Evolutionary conservation across 495 filamentous ascomycete species (phyloP), one percentile per base, ranked within the genome.

Genomic region (Penicillium flavigenum): DNA sequence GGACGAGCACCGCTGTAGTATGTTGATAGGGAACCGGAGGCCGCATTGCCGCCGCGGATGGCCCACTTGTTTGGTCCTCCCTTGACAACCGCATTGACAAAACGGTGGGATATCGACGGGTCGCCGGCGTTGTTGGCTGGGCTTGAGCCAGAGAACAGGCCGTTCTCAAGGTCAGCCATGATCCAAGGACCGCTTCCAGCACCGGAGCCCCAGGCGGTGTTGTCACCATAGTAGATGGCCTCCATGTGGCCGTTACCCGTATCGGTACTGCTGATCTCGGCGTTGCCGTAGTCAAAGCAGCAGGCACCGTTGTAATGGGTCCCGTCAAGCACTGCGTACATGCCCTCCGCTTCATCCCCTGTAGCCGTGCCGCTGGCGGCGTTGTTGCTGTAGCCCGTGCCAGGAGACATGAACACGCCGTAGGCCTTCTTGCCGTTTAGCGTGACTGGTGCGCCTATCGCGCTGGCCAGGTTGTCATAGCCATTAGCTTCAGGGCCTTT

Each of bases 261-360:
- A 59, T 84, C 82, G 9, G 27, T 65, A 56, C 67, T 79, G 63
- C 63, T 82, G 24, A 71, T 77, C 68, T 85, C 82, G 42, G 82
- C 82, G 46, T 85, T 85, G 51, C 82, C 82, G 49, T 85, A 85
- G 67, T 85, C 82, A 59, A 82, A 85, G 72, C 82, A 85, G 74
- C 82, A 85, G 27, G 32, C 74, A 34, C 55, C 72, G 51, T 85
- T 85, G 69, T 81, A 85, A 58, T 85, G 80, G 7, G 81, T 83
- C 2, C 81, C 82, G 47, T 85, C 82, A 20, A 85, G 69, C 34
- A 85, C 79, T 0, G 79, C 80, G 62, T 86, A 86, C 70, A 86
- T 80, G 47, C 81, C 82, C 70, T 86, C 76, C 0, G 82, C 27
- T 29, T 47, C 75, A 41, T 86, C 78, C 10, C 77, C 79, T n/a